Evolutionary conservation across 345 rosid species (phyloP), one percentile per base, ranked within the genome.

Genomic region (Lepidium sativum): DNA sequence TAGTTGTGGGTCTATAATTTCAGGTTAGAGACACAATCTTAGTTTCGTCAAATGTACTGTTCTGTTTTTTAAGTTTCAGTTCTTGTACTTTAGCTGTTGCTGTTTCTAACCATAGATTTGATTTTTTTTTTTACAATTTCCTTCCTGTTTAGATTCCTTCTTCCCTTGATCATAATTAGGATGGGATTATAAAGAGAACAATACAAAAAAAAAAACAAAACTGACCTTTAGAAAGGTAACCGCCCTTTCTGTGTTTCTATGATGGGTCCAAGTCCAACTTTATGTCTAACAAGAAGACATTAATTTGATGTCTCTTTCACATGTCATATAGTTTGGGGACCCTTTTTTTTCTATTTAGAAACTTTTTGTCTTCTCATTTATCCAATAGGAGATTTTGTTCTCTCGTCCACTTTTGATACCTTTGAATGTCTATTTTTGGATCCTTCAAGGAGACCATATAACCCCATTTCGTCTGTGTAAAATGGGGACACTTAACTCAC

Each of bases 401-500:
- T 53, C 50, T 73, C 23, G 45, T 45, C 62, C 32, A 67, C 68
- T 67, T 65, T 52, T 45, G 44, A 47, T 38, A 67, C 68, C 72
- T 73, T 73, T 73, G 79, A 79, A 73, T 84, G 66, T 76, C 83
- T 67, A 80, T 79, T 69, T 80, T 76, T 69, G 80, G 79, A 42
- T 58, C 74, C 65, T 63, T 61, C 25, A 15, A 58, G 63, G 67
- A 67, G 63, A 73, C 67, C 56, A 44, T 52, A 60, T 49, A 59
- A 52, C 47, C 35, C 58, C 55, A 53, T 66, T 60, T 73, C 38
- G 9, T 72, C 31, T 50, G 42, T 65, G 41, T 51, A 25, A 40
- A 65, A 65, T 51, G 37, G 25, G 70, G 52, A 14, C 39, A 64
- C 54, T 18, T 57, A 40, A 49, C 29, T 32, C 29, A 33, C 42